A percentile compares a stretch with the other conserved stretches of the same genome.
These are phyloP conservation scores for Umbelopsis isabellina DNA, from an alignment of 192 early-diverging fungal species.

Conservation along the genomic window DNA sequence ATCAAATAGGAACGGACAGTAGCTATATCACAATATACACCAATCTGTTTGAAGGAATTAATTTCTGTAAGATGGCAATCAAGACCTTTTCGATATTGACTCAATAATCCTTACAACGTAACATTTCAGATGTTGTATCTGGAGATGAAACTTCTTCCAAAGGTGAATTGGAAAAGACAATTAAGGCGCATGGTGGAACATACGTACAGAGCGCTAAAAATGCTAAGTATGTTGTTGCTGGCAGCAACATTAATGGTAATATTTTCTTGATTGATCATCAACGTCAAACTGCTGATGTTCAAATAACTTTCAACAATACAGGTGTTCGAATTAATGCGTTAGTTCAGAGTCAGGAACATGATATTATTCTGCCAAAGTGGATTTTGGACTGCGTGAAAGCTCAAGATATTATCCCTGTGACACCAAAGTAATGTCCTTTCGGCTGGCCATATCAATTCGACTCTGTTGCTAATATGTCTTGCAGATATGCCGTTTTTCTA, in stretches of 20 bases:
- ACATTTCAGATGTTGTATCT: conserved; percentile 36
- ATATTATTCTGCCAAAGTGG: conserved; percentile 70
- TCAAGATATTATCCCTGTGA: conserved; percentile 54
- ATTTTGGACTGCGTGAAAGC: conserved; percentile 63
- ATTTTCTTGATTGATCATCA: background rate
- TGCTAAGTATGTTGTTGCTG: conserved; percentile 48
- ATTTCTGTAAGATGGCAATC: conserved; percentile 53
- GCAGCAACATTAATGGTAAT: conserved; percentile 44
- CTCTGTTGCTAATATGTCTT: background rate
- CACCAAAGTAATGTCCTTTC: too few species aligned
- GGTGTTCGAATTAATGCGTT: conserved; percentile 59
- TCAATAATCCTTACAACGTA: background rate
- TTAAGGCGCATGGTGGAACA: conserved; percentile 66
- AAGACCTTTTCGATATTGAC: background rate
- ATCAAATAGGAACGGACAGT: conserved; percentile 37
- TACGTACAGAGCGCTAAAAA: conserved; percentile 60
- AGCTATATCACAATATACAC: conserved; percentile 45
- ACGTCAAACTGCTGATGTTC: background rate
- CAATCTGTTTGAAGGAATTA: conserved; percentile 63
- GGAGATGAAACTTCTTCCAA: conserved; percentile 52
- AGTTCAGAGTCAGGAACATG: conserved; percentile 48
- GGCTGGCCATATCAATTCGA: too few species aligned
- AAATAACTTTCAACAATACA: conserved; percentile 35
- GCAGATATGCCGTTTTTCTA: conserved; percentile 65
- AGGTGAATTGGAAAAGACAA: conserved; percentile 56